These are phyloP conservation scores for Cytospora schulzeri DNA, from an alignment of 2,329 filamentous ascomycete genomes.

Conservation along the genomic window DNA sequence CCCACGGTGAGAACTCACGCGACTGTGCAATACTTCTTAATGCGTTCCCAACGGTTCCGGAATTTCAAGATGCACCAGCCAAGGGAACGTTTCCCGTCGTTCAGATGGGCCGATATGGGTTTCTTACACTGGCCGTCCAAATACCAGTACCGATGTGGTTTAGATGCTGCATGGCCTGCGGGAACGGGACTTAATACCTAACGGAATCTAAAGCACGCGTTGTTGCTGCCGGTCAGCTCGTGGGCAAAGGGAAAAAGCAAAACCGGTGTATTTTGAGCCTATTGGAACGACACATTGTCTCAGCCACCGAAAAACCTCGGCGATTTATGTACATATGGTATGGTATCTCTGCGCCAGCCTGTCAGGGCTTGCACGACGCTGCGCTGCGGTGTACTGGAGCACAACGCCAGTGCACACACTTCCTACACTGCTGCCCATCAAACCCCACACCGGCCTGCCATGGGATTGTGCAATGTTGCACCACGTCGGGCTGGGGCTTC, in stretches of 20 bases:
- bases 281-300: slow-evolving; percentile 25
- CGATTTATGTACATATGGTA: background rate
- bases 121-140: background rate
- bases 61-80: background rate
- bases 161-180: slow-evolving; percentile 4
- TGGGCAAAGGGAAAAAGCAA: background rate
- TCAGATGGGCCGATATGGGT: background rate
- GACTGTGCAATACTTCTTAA: background rate
- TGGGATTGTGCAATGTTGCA: slow-evolving; percentile 5
- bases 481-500: slow-evolving; percentile 2
- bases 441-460: background rate
- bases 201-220: slow-evolving; percentile 7
- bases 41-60: background rate
- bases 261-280: slow-evolving; percentile 15
- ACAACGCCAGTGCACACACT: background rate
- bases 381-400: background rate
- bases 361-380: background rate
- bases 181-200: slow-evolving; percentile 15
- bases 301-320: slow-evolving; percentile 19
- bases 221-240: slow-evolving; percentile 1
- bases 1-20: background rate
- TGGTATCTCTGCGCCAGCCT: background rate
- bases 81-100: background rate
- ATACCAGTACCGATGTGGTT: slow-evolving; percentile 1
- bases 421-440: background rate